Conservation (phyloP, 352 stramenopile genomes). For the Phytophthora sp. region DNA sequence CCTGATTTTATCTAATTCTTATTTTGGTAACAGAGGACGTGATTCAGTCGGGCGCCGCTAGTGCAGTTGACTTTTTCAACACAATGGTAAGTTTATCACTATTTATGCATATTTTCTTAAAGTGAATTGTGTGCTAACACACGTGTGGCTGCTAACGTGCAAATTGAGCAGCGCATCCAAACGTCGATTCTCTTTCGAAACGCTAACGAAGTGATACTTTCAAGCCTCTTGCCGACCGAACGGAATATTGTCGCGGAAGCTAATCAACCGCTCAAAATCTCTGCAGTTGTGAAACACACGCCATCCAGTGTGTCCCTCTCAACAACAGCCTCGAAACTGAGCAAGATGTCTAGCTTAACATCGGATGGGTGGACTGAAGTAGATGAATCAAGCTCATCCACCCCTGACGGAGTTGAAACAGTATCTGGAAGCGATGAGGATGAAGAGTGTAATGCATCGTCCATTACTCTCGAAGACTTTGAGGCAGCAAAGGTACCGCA, state of each 20-base stretch:
- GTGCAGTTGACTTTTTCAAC: conserved; percentile 60
- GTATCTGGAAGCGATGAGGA: conserved; percentile 38
- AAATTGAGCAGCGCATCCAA: conserved; percentile 54
- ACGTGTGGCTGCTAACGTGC: background rate
- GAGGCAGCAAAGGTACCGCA: conserved; percentile 44
- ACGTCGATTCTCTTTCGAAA: conserved; percentile 79
- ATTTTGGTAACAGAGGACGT: conserved; percentile 58
- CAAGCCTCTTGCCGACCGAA: conserved; percentile 53
- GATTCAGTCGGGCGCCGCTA: conserved; percentile 35
- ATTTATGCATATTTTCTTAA: too few species aligned
- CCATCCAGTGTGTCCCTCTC: conserved; percentile 8
- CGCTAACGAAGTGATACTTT: conserved; percentile 58
- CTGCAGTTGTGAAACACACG: conserved; percentile 9
- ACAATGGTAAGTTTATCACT: conserved; percentile 50
- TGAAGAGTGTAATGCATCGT: conserved; percentile 28
- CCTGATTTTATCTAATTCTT: too few species aligned
- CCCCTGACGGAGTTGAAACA: conserved; percentile 24
- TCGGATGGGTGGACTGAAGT: conserved; percentile 51
- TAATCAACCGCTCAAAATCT: conserved; percentile 23
- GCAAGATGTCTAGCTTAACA: conserved; percentile 36
- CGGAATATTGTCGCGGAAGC: conserved; percentile 62
- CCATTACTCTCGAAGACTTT: conserved; percentile 72
- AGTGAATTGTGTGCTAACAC: background rate
- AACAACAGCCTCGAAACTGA: conserved; percentile 19
- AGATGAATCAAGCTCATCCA: conserved; percentile 43